Evolutionary conservation across 768 basidiomycete species (phyloP).

Genomic region (Mycena capillaripes): DNA sequence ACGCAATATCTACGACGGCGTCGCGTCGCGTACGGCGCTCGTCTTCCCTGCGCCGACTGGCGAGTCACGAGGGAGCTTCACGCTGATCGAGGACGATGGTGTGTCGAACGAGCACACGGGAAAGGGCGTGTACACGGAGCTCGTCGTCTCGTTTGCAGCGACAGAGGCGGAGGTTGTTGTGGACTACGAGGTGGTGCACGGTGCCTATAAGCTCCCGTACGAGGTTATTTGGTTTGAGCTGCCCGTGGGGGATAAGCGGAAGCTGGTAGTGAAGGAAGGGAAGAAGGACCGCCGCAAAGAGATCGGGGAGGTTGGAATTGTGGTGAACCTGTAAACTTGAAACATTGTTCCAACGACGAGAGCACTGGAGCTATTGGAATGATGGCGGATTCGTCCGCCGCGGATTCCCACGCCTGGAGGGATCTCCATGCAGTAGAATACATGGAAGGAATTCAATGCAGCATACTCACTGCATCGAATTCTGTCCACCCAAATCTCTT

Average conservation of each 20-base stretch:
- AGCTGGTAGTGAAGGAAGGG: conserved; percentile 21
- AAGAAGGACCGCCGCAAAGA: conserved; percentile 23
- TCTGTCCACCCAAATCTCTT: no score
- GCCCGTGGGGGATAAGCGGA: conserved; percentile 27
- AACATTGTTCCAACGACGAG: no score
- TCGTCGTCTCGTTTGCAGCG: conserved; percentile 30
- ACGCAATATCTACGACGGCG: conserved; percentile 38
- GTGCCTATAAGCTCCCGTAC: conserved; percentile 31
- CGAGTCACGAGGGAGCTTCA: conserved; percentile 29
- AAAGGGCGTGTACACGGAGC: conserved; percentile 31
- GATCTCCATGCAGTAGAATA: no score
- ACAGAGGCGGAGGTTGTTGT: conserved; percentile 23
- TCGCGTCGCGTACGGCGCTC: conserved; percentile 32
- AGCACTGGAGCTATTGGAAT: no score
- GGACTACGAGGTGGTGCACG: conserved; percentile 31
- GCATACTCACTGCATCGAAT: no score
- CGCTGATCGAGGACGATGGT: conserved; percentile 37
- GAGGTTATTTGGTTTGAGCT: conserved; percentile 36
- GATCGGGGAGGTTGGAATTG: conserved; percentile 21
- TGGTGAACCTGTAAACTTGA: no score
- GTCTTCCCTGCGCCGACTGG: conserved; percentile 33
- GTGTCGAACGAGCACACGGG: conserved; percentile 34
- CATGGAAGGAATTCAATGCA: no score
- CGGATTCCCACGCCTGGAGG: no score
- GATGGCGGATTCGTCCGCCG: no score